These are phyloP conservation scores for Trichoderma brevicompactum DNA, from an alignment of 2,329 filamentous ascomycete species.

Conservation along the genomic window DNA sequence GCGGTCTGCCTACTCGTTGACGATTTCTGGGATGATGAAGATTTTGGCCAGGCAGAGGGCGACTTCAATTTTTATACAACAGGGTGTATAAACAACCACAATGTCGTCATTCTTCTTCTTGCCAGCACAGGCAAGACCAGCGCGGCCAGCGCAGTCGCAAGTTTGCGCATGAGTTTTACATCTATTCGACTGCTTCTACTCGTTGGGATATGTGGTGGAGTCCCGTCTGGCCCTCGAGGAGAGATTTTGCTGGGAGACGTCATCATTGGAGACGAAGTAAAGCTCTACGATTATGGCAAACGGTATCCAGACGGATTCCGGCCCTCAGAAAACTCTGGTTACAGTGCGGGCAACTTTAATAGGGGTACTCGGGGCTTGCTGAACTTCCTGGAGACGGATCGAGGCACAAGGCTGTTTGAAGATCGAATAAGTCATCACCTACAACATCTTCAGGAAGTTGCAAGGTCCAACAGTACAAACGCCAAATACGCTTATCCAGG, in stretches of 20 bases:
- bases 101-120: conserved; percentile 37
- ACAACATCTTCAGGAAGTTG: conserved; percentile 23
- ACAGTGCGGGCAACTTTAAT: conserved; percentile 35
- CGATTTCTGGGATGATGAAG: conserved; percentile 24
- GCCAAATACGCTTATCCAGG: conserved; percentile 37
- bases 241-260: conserved; percentile 41
- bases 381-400: conserved; percentile 32
- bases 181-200: conserved; percentile 42
- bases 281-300: conserved; percentile 39
- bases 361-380: conserved; percentile 38
- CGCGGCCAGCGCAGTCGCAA: conserved; percentile 36
- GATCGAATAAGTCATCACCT: conserved; percentile 27
- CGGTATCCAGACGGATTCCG: conserved; percentile 35
- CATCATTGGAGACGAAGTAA: conserved; percentile 37
- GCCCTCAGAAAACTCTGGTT: conserved; percentile 35
- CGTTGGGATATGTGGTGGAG: conserved; percentile 47
- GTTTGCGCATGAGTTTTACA: conserved; percentile 41
- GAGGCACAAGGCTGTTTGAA: not conserved
- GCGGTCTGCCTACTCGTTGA: conserved; percentile 26
- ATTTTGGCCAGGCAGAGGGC: conserved; percentile 8
- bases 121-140: conserved; percentile 37
- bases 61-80: conserved; percentile 33
- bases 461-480: not conserved
- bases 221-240: conserved; percentile 33
- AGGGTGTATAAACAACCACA: conserved; percentile 33